phyloP scores from a whole-genome alignment of 495 filamentous ascomycete species.

The Trichocladium antarcticum region DNA sequence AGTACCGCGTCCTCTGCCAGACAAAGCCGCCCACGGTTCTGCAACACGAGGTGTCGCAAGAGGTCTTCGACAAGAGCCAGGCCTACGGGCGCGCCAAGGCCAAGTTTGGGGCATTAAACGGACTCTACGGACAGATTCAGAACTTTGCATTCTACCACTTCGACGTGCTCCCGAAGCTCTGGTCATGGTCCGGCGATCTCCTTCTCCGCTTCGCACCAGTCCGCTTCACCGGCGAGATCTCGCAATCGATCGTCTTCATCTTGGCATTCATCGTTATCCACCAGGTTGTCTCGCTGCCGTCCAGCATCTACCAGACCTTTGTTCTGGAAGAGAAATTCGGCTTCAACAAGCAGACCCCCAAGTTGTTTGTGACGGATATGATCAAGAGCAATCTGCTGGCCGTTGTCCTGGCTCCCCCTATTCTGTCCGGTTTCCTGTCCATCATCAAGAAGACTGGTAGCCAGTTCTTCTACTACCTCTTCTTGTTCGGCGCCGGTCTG shows the following conservation, averaged over 20 bases:
- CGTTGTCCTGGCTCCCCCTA: conserved; percentile 66
- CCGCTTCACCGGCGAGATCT: conserved; percentile 81
- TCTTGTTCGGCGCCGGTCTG: conserved; percentile 77
- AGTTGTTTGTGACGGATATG: conserved; percentile 82
- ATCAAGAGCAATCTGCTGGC: conserved; percentile 80
- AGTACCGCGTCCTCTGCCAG: conserved; percentile 72
- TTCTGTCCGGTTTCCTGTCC: conserved; percentile 78
- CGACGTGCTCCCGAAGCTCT: conserved; percentile 82
- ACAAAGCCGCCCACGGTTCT: conserved; percentile 75
- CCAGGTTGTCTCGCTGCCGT: conserved; percentile 65
- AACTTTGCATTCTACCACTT: conserved; percentile 80
- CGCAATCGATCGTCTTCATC: conserved; percentile 86
- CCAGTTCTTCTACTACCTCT: conserved; percentile 94
- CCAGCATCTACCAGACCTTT: conserved; percentile 84
- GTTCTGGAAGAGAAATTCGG: conserved; percentile 94
- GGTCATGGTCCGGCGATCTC: conserved; percentile 66
- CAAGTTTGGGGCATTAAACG: conserved; percentile 67
- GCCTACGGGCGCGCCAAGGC: conserved; percentile 93
- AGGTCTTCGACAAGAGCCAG: conserved; percentile 93
- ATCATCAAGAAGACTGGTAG: conserved; percentile 87
- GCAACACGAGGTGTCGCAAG: conserved; percentile 71
- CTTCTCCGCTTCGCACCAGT: conserved; percentile 61
- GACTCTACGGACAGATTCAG: conserved; percentile 74
- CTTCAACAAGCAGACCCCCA: conserved; percentile 94
- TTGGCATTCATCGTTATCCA: conserved; percentile 75